Base-by-base conservation (phyloP, 208 protist species). In the Strigomonas galati region DNA sequence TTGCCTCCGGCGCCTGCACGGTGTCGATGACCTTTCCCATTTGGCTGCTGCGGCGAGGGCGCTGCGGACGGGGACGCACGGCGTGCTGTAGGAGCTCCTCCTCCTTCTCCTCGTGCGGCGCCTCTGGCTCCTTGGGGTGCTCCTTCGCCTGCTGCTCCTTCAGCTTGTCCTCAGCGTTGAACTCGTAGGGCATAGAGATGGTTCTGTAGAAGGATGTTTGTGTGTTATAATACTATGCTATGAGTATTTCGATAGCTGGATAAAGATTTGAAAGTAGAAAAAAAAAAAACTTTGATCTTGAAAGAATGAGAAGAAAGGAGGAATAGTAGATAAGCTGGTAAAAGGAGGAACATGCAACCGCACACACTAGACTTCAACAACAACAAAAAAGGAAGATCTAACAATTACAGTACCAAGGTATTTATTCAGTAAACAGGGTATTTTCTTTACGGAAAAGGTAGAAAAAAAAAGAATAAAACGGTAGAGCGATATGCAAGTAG, bases 131-230 rank as follows among this genome's bases (percentile, higher is more conserved):
- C 9, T 37, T 37, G 32, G 32, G 32, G 49, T 9, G 28, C 32
- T 58, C 51, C 19, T 32, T 51, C 10, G 21, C 44, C 12, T 17
- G 19, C 28, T 55, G 5, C 28, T 57, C 30, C 46, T 72, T 62
- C 15, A 54, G 46, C 49, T 48, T 66, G 1, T 56, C 49, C 48
- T 72, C 68, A 2, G 68, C 68, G 44, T 72, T 65, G 32, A 72
- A 72, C 44, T 72, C 68, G 62, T 59, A 72, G 32, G 49, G 68
- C 68, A 72, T 72, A 0, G 48, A 27, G 6, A 28, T 12, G 44
- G 43, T 54, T 35, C 5, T 49, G 61, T 65, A 28, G n/a, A n/a
- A n/a, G n/a, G 19, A 52, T 48, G 21, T 62, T 6, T 48, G 32
- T 61, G 53, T 28, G 26, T 37, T 17, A 15, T 19, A 35, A 27